Percentiles rank a stretch among this genome's conserved stretches.
Conservation (phyloP, 1,139 yeast genomes). For the Pichia sp. region DNA sequence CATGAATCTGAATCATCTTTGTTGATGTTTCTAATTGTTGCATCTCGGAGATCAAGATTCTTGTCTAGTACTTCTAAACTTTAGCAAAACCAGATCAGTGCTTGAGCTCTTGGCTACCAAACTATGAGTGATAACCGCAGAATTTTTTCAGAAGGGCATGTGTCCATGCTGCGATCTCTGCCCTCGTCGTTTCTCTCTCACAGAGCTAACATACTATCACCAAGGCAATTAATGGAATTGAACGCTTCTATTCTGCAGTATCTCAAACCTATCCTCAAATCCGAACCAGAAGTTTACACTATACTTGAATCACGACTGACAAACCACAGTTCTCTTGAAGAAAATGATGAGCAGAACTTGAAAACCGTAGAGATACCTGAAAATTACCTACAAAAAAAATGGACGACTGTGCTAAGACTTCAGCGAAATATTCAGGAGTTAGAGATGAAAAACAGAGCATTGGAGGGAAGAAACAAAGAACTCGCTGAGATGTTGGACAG, state of each 20-base stretch:
- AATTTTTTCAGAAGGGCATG: constrained; percentile 11
- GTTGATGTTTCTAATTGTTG: not conserved
- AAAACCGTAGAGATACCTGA: constrained; percentile 33
- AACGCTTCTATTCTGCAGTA: constrained; percentile 19
- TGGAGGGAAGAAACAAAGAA: constrained; percentile 23
- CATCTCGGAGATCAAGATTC: not conserved
- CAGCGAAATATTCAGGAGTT: constrained; percentile 70
- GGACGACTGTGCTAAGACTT: constrained; percentile 80
- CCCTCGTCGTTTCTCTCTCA: constrained; percentile 9
- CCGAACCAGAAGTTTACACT: constrained; percentile 5
- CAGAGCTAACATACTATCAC: constrained; percentile 12
- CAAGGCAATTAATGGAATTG: constrained; percentile 17
- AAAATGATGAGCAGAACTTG: not conserved
- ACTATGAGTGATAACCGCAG: constrained; percentile 4
- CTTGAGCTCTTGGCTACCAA: no score
- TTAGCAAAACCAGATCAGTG: no score
- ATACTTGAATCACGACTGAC: not conserved
- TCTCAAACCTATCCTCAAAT: constrained; percentile 12
- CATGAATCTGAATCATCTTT: not conserved
- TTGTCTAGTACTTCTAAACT: no score
- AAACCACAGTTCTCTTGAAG: not conserved
- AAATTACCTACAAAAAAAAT: constrained; percentile 67
- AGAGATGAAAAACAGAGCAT: constrained; percentile 31
- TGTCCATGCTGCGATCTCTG: constrained; percentile 6
- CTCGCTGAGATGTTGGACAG: constrained; percentile 13